Evolutionary conservation across 768 basidiomycete species (phyloP).

Genomic region (Neoboletus subvelutipes): DNA sequence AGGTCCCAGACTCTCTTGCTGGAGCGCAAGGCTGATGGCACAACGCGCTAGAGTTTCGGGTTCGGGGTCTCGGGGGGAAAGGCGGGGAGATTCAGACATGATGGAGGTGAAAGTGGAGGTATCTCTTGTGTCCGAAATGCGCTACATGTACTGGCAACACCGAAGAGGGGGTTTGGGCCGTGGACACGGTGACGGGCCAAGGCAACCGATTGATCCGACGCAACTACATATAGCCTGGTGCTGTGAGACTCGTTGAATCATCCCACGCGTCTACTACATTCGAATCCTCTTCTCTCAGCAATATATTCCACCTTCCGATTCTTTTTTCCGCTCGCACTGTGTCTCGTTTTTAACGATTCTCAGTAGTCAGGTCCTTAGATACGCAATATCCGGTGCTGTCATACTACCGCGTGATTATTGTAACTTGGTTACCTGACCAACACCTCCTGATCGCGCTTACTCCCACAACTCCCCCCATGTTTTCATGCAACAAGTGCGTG

Average conservation of each 20-base stretch:
- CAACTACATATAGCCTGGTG: neutral
- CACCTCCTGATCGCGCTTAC: neutral
- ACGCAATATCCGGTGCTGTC: neutral
- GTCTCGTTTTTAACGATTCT: neutral
- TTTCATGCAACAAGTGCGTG: neutral
- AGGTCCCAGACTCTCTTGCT: slow-evolving; percentile 10
- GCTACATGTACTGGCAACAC: slow-evolving; percentile 13
- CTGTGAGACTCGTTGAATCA: neutral
- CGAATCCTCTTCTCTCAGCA: neutral
- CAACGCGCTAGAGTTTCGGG: neutral
- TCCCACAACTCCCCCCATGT: neutral
- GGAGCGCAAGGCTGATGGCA: neutral
- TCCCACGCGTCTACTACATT: neutral
- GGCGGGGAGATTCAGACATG: slow-evolving; percentile 18
- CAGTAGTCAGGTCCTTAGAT: neutral
- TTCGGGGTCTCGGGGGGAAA: slow-evolving; percentile 8
- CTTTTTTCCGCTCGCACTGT: neutral
- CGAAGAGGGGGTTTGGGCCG: slow-evolving; percentile 5
- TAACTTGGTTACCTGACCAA: neutral
- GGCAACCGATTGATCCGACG: slow-evolving; percentile 11
- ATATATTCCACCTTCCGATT: no score
- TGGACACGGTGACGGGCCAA: slow-evolving; percentile 2
- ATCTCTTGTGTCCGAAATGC: neutral
- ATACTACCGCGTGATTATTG: neutral
- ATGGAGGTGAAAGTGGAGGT: neutral